These are phyloP conservation scores for Chytriomyces sp. DNA, from an alignment of 192 early-diverging fungal genomes.

Conservation along the genomic window DNA sequence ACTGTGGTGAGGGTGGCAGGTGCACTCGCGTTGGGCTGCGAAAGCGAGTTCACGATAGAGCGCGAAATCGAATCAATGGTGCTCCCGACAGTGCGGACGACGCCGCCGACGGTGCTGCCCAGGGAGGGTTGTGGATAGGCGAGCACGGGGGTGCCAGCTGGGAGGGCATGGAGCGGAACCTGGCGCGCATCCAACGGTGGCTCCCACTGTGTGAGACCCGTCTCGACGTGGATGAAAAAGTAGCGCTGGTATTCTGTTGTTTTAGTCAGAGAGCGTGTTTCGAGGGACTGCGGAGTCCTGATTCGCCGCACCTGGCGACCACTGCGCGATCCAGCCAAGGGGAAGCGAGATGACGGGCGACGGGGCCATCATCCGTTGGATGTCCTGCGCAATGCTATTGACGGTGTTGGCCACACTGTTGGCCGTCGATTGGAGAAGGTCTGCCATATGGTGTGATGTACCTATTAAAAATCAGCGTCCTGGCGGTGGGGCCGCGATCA, in stretches of 20 bases:
- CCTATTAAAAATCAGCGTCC: not conserved
- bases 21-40: not conserved
- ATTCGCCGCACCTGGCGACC: too few species aligned
- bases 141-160: not conserved
- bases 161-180: not conserved
- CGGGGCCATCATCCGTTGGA: not conserved
- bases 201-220: not conserved
- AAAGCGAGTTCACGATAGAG: not conserved
- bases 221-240: not conserved
- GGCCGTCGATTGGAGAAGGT: not conserved
- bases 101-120: not conserved
- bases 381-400: too few species aligned
- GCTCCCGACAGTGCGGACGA: not conserved
- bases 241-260: not conserved
- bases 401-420: not conserved
- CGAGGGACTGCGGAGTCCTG: not conserved
- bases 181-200: not conserved
- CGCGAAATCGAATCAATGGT: not conserved
- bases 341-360: not conserved
- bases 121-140: not conserved
- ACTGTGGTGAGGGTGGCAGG: not conserved
- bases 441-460: not conserved
- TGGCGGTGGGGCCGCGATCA: too few species aligned
- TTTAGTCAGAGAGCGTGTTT: not conserved
- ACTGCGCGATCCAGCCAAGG: not conserved